Evolutionary conservation across 345 rosid genomes (phyloP), one percentile per base, ranked within the genome.

Genomic region (thale cress (Arabidopsis thaliana)): DNA sequence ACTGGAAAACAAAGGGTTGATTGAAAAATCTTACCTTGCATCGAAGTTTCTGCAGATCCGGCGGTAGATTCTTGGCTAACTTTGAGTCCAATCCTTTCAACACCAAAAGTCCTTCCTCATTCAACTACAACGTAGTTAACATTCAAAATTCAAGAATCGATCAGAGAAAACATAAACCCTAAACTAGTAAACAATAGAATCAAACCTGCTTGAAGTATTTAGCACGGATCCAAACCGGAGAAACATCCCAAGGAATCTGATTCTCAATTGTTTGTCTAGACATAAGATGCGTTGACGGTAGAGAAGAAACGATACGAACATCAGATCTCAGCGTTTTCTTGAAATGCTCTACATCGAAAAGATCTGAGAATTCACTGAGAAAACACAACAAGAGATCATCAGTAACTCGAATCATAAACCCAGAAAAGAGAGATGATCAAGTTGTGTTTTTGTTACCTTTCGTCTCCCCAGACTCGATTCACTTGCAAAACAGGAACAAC

Each of bases 401-500:
- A 63, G 34, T 38, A 20, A 34, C 0, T 16, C 37, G 3, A 66
- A 46, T 16, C 22, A 34, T 23, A 76, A 9, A 36, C 13, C 7
- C 7, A 30, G 9, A 25, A 76, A 5, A 67, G 28, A 65, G 8
- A 28, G 25, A 22, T 42, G 2, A 66, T 28, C 32, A 28, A 28
- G 32, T 28, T 53, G 33, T 12, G 37, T 23, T 51, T 58, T 1
- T 11, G 28, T 34, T 34, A 88, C 96, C 96, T 90, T 51, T 88
- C 93, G 59, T 90, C 93, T 22, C 76, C 87, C 93, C 96, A 88
- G 0, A 90, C 82, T 41, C 78, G 74, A 80, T 87, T 87, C 74
- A 88, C 84, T 82, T 88, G 89, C 87, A 90, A 78, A 46, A 88
- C 73, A 1, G 96, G 96, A 52, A 86, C 83, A 78, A 90, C 96